Evolutionary conservation across 108 stramenopile genomes (phyloP).

Genomic region (Fistulifera solaris): DNA sequence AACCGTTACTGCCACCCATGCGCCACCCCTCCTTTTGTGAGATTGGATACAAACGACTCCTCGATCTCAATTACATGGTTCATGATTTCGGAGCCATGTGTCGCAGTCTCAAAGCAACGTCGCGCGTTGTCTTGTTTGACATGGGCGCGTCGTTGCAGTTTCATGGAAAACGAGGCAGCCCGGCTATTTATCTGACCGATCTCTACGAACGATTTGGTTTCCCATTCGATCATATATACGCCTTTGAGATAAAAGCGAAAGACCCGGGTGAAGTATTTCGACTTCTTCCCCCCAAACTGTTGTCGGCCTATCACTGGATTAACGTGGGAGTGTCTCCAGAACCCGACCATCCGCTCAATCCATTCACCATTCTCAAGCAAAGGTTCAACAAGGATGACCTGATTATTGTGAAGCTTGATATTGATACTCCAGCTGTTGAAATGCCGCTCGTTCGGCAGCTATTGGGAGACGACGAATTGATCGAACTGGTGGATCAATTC

Average conservation of each 20-base stretch:
- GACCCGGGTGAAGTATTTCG: constrained; percentile 21
- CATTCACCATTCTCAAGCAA: constrained; percentile 31
- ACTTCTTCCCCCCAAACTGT: constrained; percentile 13
- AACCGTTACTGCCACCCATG: constrained; percentile 36
- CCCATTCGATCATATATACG: constrained; percentile 49
- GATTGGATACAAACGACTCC: neutral
- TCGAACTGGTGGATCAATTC: constrained; percentile 55
- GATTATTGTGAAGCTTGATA: constrained; percentile 60
- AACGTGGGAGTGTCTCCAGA: constrained; percentile 28
- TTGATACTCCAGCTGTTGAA: constrained; percentile 48
- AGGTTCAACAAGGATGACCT: constrained; percentile 40
- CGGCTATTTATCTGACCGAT: constrained; percentile 15
- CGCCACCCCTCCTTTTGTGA: constrained; percentile 27
- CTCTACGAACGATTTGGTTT: constrained; percentile 38
- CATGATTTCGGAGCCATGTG: constrained; percentile 55
- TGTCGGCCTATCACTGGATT: constrained; percentile 48
- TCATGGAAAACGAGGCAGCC: constrained; percentile 16
- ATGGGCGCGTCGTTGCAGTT: constrained; percentile 41
- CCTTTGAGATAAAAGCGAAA: constrained; percentile 22
- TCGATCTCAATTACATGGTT: constrained; percentile 32
- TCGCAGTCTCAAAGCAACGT: constrained; percentile 22
- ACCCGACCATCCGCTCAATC: constrained; percentile 25
- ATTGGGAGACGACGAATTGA: constrained; percentile 9
- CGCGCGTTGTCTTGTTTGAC: constrained; percentile 30
- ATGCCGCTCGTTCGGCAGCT: constrained; percentile 29